These are phyloP conservation scores for Pichia sp. DNA, from an alignment of 1,139 yeast genomes.

Conservation along the genomic window DNA sequence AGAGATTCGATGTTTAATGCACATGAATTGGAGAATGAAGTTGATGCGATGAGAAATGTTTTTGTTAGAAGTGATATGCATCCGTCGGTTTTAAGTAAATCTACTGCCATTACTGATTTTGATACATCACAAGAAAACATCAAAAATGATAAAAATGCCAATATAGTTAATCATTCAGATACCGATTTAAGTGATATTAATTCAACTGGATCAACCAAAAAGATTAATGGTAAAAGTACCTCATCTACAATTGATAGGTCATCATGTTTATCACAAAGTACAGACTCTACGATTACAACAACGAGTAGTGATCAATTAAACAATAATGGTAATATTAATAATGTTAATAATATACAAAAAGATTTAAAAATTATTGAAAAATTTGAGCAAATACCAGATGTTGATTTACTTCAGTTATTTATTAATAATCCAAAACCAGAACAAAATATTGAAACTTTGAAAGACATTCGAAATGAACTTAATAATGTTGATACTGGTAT, in stretches of 20 bases:
- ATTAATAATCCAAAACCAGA: slow-evolving; percentile 2
- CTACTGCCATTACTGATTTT: slow-evolving; percentile 1
- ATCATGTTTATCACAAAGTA: slow-evolving; percentile 1
- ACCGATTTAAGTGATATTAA: too few species aligned
- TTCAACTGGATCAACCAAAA: background rate
- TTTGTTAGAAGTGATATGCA: slow-evolving; percentile 17
- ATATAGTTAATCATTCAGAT: too few species aligned
- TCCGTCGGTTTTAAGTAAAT: slow-evolving; percentile 7
- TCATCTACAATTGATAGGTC: background rate
- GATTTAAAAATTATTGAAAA: background rate
- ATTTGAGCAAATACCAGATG: slow-evolving; percentile 7
- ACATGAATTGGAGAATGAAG: slow-evolving; percentile 4
- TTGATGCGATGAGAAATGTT: slow-evolving; percentile 15
- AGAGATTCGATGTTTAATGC: slow-evolving; percentile 4
- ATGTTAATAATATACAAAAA: too few species aligned
- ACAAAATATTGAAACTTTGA: slow-evolving; percentile 3
- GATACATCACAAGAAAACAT: too few species aligned
- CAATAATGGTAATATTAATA: background rate
- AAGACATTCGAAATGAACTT: slow-evolving; percentile 6
- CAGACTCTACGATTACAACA: background rate
- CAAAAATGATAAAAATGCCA: too few species aligned
- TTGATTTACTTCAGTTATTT: slow-evolving; percentile 7
- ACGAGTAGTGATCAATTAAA: background rate
- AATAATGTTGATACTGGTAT: slow-evolving; percentile 9
- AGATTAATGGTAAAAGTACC: too few species aligned